These are phyloP conservation scores for Flaveria robusta DNA, from an alignment of 129 eudicot genomes.

Conservation along the genomic window DNA sequence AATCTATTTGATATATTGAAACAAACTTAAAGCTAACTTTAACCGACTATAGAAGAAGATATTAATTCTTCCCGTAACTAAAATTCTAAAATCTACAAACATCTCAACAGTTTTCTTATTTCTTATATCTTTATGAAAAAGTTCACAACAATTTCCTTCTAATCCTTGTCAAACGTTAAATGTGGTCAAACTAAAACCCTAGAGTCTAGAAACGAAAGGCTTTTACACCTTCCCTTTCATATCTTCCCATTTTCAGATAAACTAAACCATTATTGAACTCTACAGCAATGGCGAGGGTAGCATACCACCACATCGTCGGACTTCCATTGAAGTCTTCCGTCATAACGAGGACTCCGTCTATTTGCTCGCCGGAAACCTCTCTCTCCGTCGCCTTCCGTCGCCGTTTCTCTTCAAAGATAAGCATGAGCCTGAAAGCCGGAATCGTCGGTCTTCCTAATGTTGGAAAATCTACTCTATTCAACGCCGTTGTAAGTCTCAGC, in stretches of 20 bases:
- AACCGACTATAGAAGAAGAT: too few relatives aligned
- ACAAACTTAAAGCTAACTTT: too few relatives aligned
- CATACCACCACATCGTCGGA: conserved; percentile 48
- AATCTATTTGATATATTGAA: too few relatives aligned
- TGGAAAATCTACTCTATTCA: conserved; percentile 93
- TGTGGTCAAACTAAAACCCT: background rate
- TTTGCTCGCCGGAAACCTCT: conserved; percentile 31
- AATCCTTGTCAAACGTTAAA: too few relatives aligned
- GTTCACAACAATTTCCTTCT: too few relatives aligned
- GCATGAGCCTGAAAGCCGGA: conserved; percentile 93
- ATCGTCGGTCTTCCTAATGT: conserved; percentile 96
- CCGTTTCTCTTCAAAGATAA: conserved; percentile 55
- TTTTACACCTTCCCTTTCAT: background rate
- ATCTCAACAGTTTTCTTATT: too few relatives aligned
- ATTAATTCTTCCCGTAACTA: too few relatives aligned
- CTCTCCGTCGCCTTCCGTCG: conserved; percentile 35
- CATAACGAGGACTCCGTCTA: conserved; percentile 30
- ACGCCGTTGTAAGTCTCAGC: conserved; percentile 75
- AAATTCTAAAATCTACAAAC: too few relatives aligned
- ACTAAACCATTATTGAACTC: background rate
- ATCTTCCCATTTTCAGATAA: conserved; percentile 5
- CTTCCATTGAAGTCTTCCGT: conserved; percentile 54
- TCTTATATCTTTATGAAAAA: too few relatives aligned
- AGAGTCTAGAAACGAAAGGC: background rate
- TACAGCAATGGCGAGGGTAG: conserved; percentile 70